Percentiles rank a stretch among this genome's conserved stretches.
These are phyloP conservation scores for Aureobasidium melanogenum DNA, from an alignment of 2,329 filamentous ascomycete species.

Conservation along the genomic window DNA sequence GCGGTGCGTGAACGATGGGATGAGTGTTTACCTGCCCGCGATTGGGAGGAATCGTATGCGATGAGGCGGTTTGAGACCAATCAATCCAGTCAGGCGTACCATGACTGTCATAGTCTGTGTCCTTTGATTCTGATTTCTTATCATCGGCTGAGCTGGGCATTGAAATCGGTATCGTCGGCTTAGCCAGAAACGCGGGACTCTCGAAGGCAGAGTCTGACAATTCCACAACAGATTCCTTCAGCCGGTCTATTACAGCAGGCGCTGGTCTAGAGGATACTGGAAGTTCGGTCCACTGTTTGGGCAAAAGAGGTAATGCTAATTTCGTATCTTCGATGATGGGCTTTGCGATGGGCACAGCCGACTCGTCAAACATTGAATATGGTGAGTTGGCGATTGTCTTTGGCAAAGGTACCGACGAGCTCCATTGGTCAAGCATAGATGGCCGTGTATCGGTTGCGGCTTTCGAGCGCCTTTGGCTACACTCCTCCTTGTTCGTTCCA, in stretches of 20 bases:
- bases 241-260: neutral
- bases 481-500: too few relatives aligned
- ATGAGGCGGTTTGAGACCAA: too few relatives aligned
- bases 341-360: neutral
- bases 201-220: neutral
- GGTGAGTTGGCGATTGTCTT: neutral
- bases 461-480: too few relatives aligned
- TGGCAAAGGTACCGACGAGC: neutral
- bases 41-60: too few relatives aligned
- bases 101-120: too few relatives aligned
- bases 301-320: neutral
- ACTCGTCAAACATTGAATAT: neutral
- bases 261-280: neutral
- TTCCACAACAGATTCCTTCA: too few relatives aligned
- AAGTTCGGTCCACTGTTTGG: neutral
- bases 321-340: neutral
- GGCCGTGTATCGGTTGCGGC: too few relatives aligned
- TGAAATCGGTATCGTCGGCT: constrained; percentile 3
- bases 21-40: too few relatives aligned
- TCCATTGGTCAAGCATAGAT: constrained; percentile 9
- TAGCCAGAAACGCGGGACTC: neutral
- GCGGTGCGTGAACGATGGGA: too few relatives aligned
- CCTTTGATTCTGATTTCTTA: too few relatives aligned
- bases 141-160: neutral
- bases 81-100: too few relatives aligned